These are phyloP conservation scores for Nigrospora osmanthi DNA, from an alignment of 2,329 filamentous ascomycete genomes.

Conservation along the genomic window DNA sequence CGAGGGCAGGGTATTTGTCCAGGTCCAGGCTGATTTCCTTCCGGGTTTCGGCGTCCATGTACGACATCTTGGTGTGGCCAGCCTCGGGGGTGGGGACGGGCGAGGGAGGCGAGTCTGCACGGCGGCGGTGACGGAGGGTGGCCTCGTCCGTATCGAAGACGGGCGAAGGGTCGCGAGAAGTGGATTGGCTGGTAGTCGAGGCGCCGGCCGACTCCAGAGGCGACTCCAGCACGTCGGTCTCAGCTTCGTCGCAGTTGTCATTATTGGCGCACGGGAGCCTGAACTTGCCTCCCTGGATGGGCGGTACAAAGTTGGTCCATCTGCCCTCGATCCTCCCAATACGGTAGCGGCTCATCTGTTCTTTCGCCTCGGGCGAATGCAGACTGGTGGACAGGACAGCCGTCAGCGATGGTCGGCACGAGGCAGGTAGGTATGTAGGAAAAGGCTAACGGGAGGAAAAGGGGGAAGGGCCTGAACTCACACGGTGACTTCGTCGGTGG, in stretches of 20 bases:
- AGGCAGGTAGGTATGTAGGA: too few species aligned
- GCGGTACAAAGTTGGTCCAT: slow-evolving; percentile 85
- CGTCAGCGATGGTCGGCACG: too few species aligned
- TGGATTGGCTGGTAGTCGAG: slow-evolving; percentile 37
- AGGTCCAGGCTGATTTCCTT: slow-evolving; percentile 70
- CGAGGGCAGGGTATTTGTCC: slow-evolving; percentile 72
- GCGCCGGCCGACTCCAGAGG: slow-evolving; percentile 16
- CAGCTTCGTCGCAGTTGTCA: slow-evolving; percentile 25
- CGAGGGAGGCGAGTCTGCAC: slow-evolving; percentile 16
- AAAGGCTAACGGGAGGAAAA: slow-evolving; percentile 3
- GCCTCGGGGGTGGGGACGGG: slow-evolving; percentile 48
- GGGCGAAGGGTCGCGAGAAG: slow-evolving; percentile 44
- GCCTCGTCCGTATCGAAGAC: slow-evolving; percentile 36
- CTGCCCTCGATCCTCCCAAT: slow-evolving; percentile 74
- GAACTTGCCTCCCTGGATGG: slow-evolving; percentile 84
- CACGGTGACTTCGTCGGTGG: slow-evolving; percentile 89
- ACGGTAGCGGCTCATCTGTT: slow-evolving; percentile 72
- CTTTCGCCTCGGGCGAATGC: slow-evolving; percentile 70
- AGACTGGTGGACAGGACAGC: slow-evolving; percentile 46
- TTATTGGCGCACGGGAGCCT: slow-evolving; percentile 34
- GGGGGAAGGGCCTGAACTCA: slow-evolving; percentile 37
- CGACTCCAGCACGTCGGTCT: slow-evolving; percentile 11
- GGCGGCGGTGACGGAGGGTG: slow-evolving; percentile 21
- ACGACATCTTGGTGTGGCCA: slow-evolving; percentile 40
- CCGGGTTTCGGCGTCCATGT: slow-evolving; percentile 65